Percentiles rank a stretch among this genome's conserved stretches.
Conservation (phyloP, 2,329 filamentous ascomycete species). For the Neonectria sp. region DNA sequence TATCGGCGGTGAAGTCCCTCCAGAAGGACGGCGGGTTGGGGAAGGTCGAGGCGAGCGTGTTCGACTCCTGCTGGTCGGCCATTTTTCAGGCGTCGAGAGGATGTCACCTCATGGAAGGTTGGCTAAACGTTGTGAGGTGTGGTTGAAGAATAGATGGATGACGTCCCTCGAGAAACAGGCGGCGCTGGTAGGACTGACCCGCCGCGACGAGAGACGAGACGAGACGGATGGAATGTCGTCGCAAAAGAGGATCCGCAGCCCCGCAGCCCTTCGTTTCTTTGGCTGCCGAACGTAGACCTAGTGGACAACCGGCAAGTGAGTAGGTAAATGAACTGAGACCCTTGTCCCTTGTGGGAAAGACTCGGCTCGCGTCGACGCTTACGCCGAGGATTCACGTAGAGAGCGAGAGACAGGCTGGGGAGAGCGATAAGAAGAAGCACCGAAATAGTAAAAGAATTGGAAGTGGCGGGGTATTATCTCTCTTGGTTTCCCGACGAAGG, state of each 20-base stretch:
- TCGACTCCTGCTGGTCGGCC: slow-evolving; percentile 68
- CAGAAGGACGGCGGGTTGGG: slow-evolving; percentile 93
- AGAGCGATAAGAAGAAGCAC: not conserved
- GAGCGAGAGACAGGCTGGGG: not conserved
- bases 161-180: not conserved
- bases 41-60: slow-evolving; percentile 76
- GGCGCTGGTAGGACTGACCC: not conserved
- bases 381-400: not conserved
- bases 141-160: slow-evolving; percentile 3
- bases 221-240: slow-evolving; percentile 10
- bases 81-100: slow-evolving; percentile 58
- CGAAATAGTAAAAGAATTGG: not conserved
- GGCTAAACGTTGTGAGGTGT: not conserved
- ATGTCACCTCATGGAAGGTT: slow-evolving; percentile 33
- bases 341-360: not conserved
- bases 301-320: not conserved
- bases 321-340: not conserved
- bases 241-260: slow-evolving; percentile 13
- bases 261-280: not conserved
- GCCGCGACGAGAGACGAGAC: not conserved
- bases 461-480: too few species aligned
- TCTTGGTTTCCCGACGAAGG: too few species aligned
- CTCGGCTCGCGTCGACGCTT: not conserved
- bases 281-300: not conserved
- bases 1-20: slow-evolving; percentile 86